Conservation (phyloP, 2,329 filamentous ascomycete genomes). For the Arthrobotrys iridis region DNA sequence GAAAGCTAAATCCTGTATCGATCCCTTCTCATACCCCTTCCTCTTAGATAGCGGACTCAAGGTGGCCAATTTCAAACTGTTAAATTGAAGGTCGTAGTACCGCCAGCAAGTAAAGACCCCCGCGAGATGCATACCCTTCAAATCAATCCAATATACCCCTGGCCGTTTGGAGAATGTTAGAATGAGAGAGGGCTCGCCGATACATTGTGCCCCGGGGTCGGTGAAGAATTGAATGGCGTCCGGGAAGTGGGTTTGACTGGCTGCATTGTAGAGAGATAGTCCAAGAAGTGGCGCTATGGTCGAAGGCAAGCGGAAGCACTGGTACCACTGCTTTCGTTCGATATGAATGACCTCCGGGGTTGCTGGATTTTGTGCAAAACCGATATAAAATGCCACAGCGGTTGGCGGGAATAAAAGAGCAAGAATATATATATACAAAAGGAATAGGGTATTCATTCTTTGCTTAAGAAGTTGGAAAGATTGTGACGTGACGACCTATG, state of each 20-base stretch:
- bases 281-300: not conserved
- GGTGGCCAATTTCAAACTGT: not conserved
- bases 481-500: too few species aligned
- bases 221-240: conserved; percentile 13
- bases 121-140: not conserved
- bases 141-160: conserved; percentile 23
- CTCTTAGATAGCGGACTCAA: not conserved
- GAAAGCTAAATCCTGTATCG: conserved; percentile 3
- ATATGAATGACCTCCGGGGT: not conserved
- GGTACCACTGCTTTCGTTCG: not conserved
- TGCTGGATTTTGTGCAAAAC: not conserved
- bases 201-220: not conserved
- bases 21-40: not conserved
- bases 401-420: not conserved
- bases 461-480: too few species aligned
- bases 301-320: conserved; percentile 7
- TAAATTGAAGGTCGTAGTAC: conserved; percentile 6
- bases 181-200: not conserved
- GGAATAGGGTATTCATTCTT: too few species aligned
- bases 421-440: too few species aligned
- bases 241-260: not conserved
- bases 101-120: conserved; percentile 13
- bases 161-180: not conserved
- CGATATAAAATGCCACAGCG: conserved; percentile 4
- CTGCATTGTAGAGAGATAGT: conserved; percentile 10